Evolutionary conservation across 345 rosid species (phyloP).

Genomic region (Kandelia obovata): DNA sequence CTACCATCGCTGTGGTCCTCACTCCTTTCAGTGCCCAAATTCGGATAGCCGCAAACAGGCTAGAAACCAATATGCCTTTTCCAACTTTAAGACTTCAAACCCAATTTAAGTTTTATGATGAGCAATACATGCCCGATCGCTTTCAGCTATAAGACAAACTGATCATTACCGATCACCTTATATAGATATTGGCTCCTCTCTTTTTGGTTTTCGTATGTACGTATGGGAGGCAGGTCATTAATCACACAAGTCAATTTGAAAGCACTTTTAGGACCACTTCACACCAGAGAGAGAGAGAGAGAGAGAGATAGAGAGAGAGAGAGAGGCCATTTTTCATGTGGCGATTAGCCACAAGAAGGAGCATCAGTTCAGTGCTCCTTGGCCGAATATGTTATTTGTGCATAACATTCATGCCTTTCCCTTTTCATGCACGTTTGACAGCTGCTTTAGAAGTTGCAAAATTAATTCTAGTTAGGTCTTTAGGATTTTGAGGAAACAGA

Average conservation of each 20-base stretch:
- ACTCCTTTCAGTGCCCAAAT: not conserved
- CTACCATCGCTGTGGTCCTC: not conserved
- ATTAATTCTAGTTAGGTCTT: no score
- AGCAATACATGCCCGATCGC: conserved; percentile 8
- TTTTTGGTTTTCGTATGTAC: no score
- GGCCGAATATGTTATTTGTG: not conserved
- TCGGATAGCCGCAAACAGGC: not conserved
- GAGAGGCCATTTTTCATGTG: not conserved
- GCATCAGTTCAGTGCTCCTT: not conserved
- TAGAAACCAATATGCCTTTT: no score
- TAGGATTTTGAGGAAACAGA: no score
- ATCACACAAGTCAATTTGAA: conserved; percentile 1
- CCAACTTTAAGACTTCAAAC: no score
- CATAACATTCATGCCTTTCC: not conserved
- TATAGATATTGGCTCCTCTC: no score
- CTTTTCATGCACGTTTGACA: no score
- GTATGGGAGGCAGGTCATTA: no score
- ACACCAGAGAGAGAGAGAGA: not conserved
- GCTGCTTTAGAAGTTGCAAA: no score
- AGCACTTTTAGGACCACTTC: conserved; percentile 2
- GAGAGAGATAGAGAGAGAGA: not conserved
- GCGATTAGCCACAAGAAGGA: not conserved
- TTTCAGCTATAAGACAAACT: conserved; percentile 5
- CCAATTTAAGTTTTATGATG: not conserved
- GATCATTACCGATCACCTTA: no score